Evolutionary conservation across 169 alveolate species (phyloP), one percentile per base, ranked within the genome.

Genomic region (Plasmodium coatneyi): DNA sequence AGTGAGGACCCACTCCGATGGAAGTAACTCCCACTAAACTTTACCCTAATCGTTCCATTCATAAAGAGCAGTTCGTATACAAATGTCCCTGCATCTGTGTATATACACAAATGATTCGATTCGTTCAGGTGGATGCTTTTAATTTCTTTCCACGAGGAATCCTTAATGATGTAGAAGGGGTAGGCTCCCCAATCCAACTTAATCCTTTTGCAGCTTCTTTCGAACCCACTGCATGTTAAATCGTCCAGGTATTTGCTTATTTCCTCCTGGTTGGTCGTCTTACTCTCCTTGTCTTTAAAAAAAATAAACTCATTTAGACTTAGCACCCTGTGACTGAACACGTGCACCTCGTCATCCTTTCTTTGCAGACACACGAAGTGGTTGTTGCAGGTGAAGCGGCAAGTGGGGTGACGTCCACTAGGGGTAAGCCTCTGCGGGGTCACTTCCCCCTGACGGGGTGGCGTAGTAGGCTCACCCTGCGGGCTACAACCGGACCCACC

Each of bases 101-200:
- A 72, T 43, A 87, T 16, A 32, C 90, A 87, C 49, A 87, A 39
- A 14, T 79, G 80, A n/a, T 87, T 87, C 49, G 36, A 36, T 41
- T 6, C 52, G 49, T 72, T 79, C 9, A 87, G 46, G 79, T 87
- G 78, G 9, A 87, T 30, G 19, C 81, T 87, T 19, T 41, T 52
- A 0, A 87, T 66, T 39, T 79, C 41, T 39, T 79, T 87, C 34
- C 60, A 56, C 5, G 41, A 56, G 22, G 80, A 52, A 70, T 87
- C 82, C 46, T 14, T 56, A 36, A 87, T 54, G 19, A 79, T 54
- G 49, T 41, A 56, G 79, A 32, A 78, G 12, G 89, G 22, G 32
- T 41, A 25, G 10, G 39, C 10, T 19, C 52, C 16, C 80, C 28
- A 87, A 60, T 87, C 49, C 71, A 87, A n/a, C 52, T 28, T 19